Evolutionary conservation across 164 flowering plant species (phyloP).

Genomic region (grape (Vitis vinifera)): ASM3070453v1 NC_081805.1:12565501-12566000

Average conservation of each 20-base stretch:
- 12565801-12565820: background rate
- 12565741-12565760: background rate
- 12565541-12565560: slow-evolving; percentile 24
- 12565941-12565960: too few species aligned
- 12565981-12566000: too few species aligned
- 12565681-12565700: slow-evolving; percentile 14
- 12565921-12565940: background rate
- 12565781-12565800: too few species aligned
- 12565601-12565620: background rate
- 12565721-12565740: background rate
- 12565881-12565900: background rate
- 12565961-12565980: too few species aligned
- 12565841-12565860: background rate
- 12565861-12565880: background rate
- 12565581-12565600: slow-evolving; percentile 24
- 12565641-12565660: background rate
- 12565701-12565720: background rate
- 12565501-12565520: too few species aligned
- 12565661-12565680: slow-evolving; percentile 10
- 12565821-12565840: background rate
- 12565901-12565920: background rate
- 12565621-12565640: background rate
- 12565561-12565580: slow-evolving; percentile 23
- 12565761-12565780: background rate
- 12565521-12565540: too few species aligned